These are phyloP conservation scores for Neurospora sp. DNA, from an alignment of 495 filamentous ascomycete species.

Conservation along the genomic window DNA sequence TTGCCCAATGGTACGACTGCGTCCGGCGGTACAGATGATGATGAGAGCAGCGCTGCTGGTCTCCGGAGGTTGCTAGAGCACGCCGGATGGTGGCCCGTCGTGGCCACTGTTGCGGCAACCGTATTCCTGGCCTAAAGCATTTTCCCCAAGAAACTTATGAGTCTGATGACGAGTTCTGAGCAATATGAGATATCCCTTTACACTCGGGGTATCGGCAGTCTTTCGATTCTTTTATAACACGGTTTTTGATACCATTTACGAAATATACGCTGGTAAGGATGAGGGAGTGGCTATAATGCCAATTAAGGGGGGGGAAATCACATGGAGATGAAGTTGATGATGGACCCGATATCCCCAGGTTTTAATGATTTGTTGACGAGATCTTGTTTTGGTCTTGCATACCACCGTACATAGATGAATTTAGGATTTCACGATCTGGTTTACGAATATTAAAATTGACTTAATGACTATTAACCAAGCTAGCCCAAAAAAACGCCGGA, in stretches of 20 bases:
- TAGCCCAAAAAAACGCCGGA: background rate
- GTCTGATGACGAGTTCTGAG: background rate
- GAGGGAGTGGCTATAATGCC: background rate
- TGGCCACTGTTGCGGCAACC: constrained; percentile 45
- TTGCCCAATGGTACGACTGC: constrained; percentile 76
- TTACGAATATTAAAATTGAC: background rate
- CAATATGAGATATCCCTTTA: background rate
- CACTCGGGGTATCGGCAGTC: background rate
- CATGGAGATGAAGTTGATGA: background rate
- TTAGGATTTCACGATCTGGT: background rate
- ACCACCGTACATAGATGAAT: background rate
- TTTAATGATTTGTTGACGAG: background rate
- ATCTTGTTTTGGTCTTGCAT: background rate
- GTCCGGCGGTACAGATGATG: constrained; percentile 40
- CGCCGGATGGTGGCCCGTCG: constrained; percentile 50
- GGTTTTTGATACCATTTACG: background rate
- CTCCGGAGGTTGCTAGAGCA: constrained; percentile 30
- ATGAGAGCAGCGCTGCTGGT: constrained; percentile 25
- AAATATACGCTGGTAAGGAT: background rate
- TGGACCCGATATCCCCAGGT: background rate
- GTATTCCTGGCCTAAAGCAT: constrained; percentile 31
- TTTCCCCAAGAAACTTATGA: background rate
- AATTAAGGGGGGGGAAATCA: background rate
- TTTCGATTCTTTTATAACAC: background rate
- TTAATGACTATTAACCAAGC: background rate